These are phyloP conservation scores for Dendrobium chrysotoxum DNA, from an alignment of 106 monocot species.

Conservation along the genomic window DNA sequence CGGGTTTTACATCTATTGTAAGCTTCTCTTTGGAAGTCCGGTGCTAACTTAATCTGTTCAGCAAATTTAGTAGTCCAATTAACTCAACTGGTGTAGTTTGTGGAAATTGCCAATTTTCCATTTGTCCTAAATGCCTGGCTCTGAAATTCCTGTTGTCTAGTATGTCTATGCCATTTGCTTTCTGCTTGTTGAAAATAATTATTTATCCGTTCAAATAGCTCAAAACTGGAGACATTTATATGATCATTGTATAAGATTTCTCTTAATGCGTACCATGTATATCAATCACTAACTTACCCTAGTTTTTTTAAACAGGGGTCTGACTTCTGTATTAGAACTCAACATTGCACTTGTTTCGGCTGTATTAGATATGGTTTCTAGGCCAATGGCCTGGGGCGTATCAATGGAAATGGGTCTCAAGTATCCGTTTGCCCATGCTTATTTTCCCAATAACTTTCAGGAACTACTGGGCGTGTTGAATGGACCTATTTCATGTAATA, in stretches of 20 bases:
- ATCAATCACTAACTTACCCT: neutral
- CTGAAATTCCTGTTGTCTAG: neutral
- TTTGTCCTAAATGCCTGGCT: too few species aligned
- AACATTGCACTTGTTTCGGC: slow-evolving; percentile 50
- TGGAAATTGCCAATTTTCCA: too few species aligned
- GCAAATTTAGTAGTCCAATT: too few species aligned
- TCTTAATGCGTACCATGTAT: neutral
- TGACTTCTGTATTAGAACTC: slow-evolving; percentile 47
- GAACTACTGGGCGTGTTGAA: slow-evolving; percentile 40
- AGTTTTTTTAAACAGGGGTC: slow-evolving; percentile 45
- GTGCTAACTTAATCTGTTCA: too few species aligned
- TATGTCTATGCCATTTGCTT: neutral
- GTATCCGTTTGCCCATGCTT: slow-evolving; percentile 47
- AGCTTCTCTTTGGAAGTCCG: neutral
- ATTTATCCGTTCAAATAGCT: neutral
- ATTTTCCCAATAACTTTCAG: slow-evolving; percentile 41
- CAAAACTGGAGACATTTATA: neutral
- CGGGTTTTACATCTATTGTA: too few species aligned
- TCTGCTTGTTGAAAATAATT: neutral
- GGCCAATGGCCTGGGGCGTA: slow-evolving; percentile 75
- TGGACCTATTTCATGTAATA: slow-evolving; percentile 47
- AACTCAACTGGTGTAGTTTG: too few species aligned
- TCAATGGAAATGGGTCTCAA: slow-evolving; percentile 54
- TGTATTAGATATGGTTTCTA: slow-evolving; percentile 55
- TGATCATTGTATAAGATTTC: neutral